A percentile compares a stretch with the other conserved stretches of the same genome.
Conservation (phyloP, 805 yeast species). For the Blastobotrys mokoenaii region DNA sequence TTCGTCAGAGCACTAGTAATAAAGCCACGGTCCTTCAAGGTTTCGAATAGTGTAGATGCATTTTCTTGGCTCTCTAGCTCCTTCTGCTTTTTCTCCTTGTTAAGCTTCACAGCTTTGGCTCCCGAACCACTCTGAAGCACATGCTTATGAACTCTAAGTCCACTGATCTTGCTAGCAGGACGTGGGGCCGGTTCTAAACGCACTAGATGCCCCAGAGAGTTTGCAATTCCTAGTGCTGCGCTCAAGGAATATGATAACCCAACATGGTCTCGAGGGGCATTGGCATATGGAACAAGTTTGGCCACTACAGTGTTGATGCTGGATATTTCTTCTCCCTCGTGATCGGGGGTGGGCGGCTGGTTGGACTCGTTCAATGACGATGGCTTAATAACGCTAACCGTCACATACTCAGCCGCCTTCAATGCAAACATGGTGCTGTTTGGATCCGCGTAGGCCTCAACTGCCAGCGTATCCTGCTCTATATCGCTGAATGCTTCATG, state of each 20-base stretch:
- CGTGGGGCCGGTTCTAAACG: slow-evolving; percentile 40
- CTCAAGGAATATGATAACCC: slow-evolving; percentile 50
- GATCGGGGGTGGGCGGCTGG: background rate
- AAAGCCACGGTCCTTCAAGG: too few relatives aligned
- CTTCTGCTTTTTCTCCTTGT: slow-evolving; percentile 5
- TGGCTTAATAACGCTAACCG: slow-evolving; percentile 13
- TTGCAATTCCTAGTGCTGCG: slow-evolving; percentile 45
- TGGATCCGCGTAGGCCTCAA: slow-evolving; percentile 40
- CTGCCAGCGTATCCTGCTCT: slow-evolving; percentile 11
- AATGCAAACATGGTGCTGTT: slow-evolving; percentile 32
- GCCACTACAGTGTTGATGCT: slow-evolving; percentile 42
- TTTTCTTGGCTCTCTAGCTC: slow-evolving; percentile 19
- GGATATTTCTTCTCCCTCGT: slow-evolving; percentile 4
- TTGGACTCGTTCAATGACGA: background rate
- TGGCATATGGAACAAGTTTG: slow-evolving; percentile 34
- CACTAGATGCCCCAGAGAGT: slow-evolving; percentile 44
- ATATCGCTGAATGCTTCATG: slow-evolving; percentile 29
- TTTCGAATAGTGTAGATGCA: background rate
- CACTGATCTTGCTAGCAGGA: slow-evolving; percentile 15
- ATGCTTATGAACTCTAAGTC: background rate
- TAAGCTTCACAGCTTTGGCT: slow-evolving; percentile 6
- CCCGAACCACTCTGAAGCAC: slow-evolving; percentile 11
- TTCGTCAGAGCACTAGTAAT: slow-evolving; percentile 33
- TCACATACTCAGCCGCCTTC: slow-evolving; percentile 26
- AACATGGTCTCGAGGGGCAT: slow-evolving; percentile 31